Evolutionary conservation across 169 alveolate species (phyloP).

Genomic region (Plasmodium relictum): DNA sequence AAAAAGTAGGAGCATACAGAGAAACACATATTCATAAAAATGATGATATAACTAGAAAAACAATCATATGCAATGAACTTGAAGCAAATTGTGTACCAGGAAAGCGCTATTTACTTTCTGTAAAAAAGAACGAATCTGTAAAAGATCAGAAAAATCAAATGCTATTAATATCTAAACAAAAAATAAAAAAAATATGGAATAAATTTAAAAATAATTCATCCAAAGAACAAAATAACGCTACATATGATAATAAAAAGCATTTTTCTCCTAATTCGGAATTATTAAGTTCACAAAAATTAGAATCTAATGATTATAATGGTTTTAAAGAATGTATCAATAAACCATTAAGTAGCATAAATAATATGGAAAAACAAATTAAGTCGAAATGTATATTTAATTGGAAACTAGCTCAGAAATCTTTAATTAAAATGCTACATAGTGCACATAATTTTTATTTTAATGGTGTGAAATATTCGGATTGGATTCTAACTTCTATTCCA

Average conservation of each 20-base stretch:
- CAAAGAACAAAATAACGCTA: conserved; percentile 40
- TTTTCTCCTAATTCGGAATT: conserved; percentile 16
- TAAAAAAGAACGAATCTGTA: conserved; percentile 19
- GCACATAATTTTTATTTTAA: conserved; percentile 72
- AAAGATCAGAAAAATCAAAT: conserved; percentile 44
- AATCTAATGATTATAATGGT: not conserved
- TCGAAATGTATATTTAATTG: conserved; percentile 56
- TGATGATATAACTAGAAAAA: not conserved
- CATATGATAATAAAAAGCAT: conserved; percentile 26
- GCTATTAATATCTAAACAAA: conserved; percentile 58
- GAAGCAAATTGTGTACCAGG: conserved; percentile 31
- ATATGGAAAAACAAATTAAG: conserved; percentile 31
- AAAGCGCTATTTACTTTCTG: conserved; percentile 23
- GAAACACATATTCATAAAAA: conserved; percentile 18
- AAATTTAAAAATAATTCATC: conserved; percentile 42
- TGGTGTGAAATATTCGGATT: conserved; percentile 78
- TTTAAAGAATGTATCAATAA: not conserved
- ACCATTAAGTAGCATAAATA: not conserved
- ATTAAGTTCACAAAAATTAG: not conserved
- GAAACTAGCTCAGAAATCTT: not conserved
- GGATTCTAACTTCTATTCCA: conserved; percentile 81
- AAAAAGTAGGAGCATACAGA: conserved; percentile 6
- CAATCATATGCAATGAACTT: conserved; percentile 13
- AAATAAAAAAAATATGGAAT: conserved; percentile 64
- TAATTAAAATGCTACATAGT: conserved; percentile 13